phyloP scores from a whole-genome alignment of 192 early-diverging fungal species.

The Martensiomyces pterosporus region DNA sequence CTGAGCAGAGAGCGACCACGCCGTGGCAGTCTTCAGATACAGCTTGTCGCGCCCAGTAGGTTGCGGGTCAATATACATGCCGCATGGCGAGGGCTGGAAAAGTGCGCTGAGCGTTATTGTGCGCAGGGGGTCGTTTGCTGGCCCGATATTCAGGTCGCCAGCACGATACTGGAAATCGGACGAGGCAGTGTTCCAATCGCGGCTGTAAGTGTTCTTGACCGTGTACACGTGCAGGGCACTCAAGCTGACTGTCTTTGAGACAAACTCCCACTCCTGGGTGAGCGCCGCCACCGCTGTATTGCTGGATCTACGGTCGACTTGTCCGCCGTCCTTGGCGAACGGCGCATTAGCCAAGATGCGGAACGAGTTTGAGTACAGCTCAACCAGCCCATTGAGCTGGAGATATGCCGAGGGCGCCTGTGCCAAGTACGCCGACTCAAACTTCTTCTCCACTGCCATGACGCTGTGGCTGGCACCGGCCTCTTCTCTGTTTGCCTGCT shows the following conservation, averaged over 20 bases:
- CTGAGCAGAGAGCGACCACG: conserved; percentile 35
- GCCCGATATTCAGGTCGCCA: conserved; percentile 46
- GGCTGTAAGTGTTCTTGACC: conserved; percentile 42
- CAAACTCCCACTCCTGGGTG: conserved; percentile 17
- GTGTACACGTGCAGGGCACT: conserved; percentile 37
- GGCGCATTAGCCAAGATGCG: conserved; percentile 12
- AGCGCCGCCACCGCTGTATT: not conserved
- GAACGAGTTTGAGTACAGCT: conserved; percentile 35
- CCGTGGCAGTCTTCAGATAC: conserved; percentile 32
- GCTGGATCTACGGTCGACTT: too few relatives aligned
- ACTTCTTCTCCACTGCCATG: conserved; percentile 11
- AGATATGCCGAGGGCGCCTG: conserved; percentile 34
- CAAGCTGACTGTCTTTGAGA: conserved; percentile 11
- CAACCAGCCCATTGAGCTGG: conserved; percentile 40
- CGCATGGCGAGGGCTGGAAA: conserved; percentile 33
- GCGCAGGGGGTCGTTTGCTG: conserved; percentile 44
- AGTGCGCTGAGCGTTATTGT: conserved; percentile 18
- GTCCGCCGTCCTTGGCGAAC: not conserved
- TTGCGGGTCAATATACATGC: conserved; percentile 35
- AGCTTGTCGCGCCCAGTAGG: conserved; percentile 24
- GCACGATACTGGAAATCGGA: conserved; percentile 32
- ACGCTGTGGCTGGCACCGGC: too few relatives aligned
- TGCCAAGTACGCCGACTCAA: conserved; percentile 28
- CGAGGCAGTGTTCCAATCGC: conserved; percentile 31
- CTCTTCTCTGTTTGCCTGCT: not conserved